A percentile compares a stretch with the other conserved stretches of the same genome.
These are phyloP conservation scores for Xylaria flabelliformis DNA, from an alignment of 495 filamentous ascomycete species.

Conservation along the genomic window DNA sequence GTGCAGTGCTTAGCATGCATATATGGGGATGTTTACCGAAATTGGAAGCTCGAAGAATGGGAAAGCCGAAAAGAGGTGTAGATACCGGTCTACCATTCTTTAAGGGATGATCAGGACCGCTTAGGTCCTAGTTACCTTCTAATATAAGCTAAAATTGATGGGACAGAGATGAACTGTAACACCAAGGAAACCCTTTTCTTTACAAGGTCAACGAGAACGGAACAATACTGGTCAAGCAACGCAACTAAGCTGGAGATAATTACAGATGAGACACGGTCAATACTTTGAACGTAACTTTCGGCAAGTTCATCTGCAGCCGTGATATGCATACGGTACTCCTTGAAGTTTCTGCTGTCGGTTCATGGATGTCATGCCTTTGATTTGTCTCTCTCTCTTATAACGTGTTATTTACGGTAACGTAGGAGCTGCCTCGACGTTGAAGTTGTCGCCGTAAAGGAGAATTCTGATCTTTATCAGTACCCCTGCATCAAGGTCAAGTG, in stretches of 20 bases:
- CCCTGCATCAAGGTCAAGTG: not conserved
- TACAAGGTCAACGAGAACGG: not conserved
- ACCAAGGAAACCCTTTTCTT: not conserved
- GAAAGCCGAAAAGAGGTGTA: not conserved
- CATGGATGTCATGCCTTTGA: not conserved
- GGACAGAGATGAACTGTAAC: not conserved
- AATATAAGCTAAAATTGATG: not conserved
- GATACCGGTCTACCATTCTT: not conserved
- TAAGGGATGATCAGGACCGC: not conserved
- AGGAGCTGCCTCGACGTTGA: not conserved
- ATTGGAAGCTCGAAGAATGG: conserved; percentile 6
- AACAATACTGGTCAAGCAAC: not conserved
- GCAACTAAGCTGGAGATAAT: not conserved
- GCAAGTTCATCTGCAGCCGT: not conserved
- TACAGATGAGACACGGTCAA: not conserved
- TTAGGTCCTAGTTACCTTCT: not conserved
- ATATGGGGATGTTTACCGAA: not conserved
- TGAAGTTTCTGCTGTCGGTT: not conserved
- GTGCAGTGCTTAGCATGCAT: not conserved
- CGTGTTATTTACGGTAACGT: not conserved
- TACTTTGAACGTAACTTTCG: not conserved
- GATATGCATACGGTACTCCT: not conserved
- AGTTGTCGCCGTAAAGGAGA: not conserved
- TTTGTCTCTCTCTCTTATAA: not conserved
- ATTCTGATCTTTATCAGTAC: not conserved